Evolutionary conservation across 371 early-diverging fungal genomes (phyloP).

Genomic region (Astathelohania contejeani): DNA sequence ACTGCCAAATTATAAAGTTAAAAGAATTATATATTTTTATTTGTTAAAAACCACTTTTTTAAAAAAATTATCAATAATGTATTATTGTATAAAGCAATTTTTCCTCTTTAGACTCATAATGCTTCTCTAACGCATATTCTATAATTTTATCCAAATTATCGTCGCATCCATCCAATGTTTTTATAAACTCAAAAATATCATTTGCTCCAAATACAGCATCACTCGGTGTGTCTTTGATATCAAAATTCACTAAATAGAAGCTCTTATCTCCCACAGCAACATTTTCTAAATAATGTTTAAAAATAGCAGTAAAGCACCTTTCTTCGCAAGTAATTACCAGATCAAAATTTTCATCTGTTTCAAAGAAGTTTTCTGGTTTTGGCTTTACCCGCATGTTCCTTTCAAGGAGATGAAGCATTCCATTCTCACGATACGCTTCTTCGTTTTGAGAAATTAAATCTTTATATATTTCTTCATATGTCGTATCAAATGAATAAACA

Average conservation of each 20-base stretch:
- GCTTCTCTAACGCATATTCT: conserved; percentile 1
- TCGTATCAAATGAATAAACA: conserved; percentile 70
- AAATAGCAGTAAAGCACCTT: conserved; percentile 73
- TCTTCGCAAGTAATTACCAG: conserved; percentile 87
- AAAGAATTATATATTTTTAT: too few relatives aligned
- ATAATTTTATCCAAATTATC: conserved; percentile 1
- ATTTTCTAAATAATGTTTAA: conserved; percentile 53
- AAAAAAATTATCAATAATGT: too few relatives aligned
- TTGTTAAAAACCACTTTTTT: too few relatives aligned
- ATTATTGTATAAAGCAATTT: too few relatives aligned
- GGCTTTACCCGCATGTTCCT: conserved; percentile 69
- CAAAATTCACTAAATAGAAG: conserved; percentile 79
- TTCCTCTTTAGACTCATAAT: too few relatives aligned
- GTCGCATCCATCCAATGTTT: conserved; percentile 41
- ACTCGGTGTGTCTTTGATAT: conserved; percentile 74
- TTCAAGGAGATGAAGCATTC: conserved; percentile 69
- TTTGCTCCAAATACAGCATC: conserved; percentile 68
- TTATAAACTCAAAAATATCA: conserved; percentile 62
- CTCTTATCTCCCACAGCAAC: background rate
- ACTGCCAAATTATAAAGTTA: too few relatives aligned
- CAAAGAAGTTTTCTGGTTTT: conserved; percentile 72
- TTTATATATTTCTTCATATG: conserved; percentile 68
- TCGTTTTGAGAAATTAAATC: conserved; percentile 62
- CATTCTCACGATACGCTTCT: conserved; percentile 60
- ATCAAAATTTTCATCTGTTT: conserved; percentile 61